Conservation (phyloP, 2,329 filamentous ascomycete species). For the Penicillium frequentans region DNA sequence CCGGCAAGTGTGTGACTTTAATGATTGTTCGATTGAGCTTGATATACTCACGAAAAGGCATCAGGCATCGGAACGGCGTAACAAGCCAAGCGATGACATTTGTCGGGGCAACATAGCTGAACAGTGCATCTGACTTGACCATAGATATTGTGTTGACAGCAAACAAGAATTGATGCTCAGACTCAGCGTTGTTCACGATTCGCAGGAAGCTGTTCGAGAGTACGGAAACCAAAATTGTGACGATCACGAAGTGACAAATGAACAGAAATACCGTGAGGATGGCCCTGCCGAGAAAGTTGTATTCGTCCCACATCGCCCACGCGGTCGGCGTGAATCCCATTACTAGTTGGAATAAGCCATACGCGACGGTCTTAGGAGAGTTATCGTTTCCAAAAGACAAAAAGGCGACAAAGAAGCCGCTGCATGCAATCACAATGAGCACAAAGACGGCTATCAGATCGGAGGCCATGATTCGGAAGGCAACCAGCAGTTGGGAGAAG, state of each 20-base stretch:
- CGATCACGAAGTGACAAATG: conserved; percentile 91
- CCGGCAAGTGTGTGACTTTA: conserved; percentile 84
- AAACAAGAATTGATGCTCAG: conserved; percentile 90
- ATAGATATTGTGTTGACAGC: conserved; percentile 96
- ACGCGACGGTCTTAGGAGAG: conserved; percentile 73
- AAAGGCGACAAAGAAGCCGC: conserved; percentile 94
- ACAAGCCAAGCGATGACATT: conserved; percentile 91
- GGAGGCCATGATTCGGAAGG: conserved; percentile 89
- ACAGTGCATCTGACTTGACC: conserved; percentile 96
- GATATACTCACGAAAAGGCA: conserved; percentile 80
- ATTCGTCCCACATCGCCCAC: conserved; percentile 83
- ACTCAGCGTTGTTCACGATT: conserved; percentile 87
- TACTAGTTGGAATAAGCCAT: conserved; percentile 86
- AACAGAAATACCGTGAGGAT: conserved; percentile 82
- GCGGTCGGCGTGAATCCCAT: conserved; percentile 96
- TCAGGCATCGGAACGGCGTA: conserved; percentile 75
- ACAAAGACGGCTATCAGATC: conserved; percentile 83
- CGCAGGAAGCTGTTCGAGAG: conserved; percentile 95
- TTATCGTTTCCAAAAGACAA: conserved; percentile 72
- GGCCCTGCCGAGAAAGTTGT: conserved; percentile 74
- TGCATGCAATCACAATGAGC: conserved; percentile 82
- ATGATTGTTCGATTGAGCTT: conserved; percentile 86
- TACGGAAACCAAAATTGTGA: conserved; percentile 94
- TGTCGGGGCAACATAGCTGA: conserved; percentile 87
- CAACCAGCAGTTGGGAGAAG: conserved; percentile 91